Percentiles rank a stretch among this genome's conserved stretches.
Evolutionary conservation across 78 protist genomes (phyloP).

Genomic region (Anaeramoeba flamelloides): DNA sequence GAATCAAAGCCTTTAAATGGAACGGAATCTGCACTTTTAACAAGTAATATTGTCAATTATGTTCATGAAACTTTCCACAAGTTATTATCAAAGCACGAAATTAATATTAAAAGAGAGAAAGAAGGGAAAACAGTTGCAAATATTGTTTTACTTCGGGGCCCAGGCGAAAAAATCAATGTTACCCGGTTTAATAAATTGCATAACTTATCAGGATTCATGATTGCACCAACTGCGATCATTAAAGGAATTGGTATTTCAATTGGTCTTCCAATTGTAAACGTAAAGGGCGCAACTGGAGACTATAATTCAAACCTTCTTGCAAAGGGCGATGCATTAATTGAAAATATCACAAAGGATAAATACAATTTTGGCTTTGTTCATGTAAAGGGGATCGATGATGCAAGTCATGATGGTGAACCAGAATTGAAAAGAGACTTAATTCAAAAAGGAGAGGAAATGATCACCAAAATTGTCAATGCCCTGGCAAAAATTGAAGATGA

Average conservation of each 20-base stretch:
- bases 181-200: not conserved
- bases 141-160: conserved; percentile 55
- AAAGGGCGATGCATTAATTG: conserved; percentile 29
- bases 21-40: not conserved
- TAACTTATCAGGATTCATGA: conserved; percentile 42
- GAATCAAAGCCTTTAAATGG: conserved; percentile 8
- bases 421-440: conserved; percentile 2
- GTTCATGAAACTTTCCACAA: not conserved
- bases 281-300: conserved; percentile 59
- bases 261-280: conserved; percentile 11
- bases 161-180: conserved; percentile 45
- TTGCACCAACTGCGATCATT: conserved; percentile 69
- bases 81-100: conserved; percentile 22
- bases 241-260: conserved; percentile 56
- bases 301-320: conserved; percentile 45
- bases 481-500: not conserved
- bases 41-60: conserved; percentile 3
- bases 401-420: conserved; percentile 42
- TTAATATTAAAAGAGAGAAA: conserved; percentile 40
- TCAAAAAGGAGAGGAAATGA: conserved; percentile 16
- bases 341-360: conserved; percentile 2
- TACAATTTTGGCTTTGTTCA: conserved; percentile 51
- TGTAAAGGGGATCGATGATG: conserved; percentile 60
- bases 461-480: not conserved
- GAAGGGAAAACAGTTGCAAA: conserved; percentile 41